Evolutionary conservation across 495 filamentous ascomycete genomes (phyloP).

Genomic region (Xylaria venustula): DNA sequence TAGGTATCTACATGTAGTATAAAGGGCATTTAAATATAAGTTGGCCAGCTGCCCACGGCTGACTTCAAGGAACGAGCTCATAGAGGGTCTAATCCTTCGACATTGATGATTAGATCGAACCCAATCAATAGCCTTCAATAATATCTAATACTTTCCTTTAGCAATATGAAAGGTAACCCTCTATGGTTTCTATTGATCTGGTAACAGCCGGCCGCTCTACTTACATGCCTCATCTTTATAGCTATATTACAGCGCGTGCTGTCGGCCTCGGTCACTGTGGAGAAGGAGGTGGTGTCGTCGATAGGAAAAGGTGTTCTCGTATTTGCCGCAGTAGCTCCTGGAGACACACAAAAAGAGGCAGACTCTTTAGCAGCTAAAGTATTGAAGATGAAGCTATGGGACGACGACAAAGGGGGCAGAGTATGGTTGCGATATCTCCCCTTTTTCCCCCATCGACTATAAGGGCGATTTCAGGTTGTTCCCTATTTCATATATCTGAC

Average conservation of each 20-base stretch:
- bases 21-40: too few relatives aligned
- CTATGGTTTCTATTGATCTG: too few relatives aligned
- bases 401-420: conserved; percentile 66
- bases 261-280: conserved; percentile 98
- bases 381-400: conserved; percentile 86
- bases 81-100: too few relatives aligned
- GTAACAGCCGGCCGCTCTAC: conserved; percentile 6
- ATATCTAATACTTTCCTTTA: too few relatives aligned
- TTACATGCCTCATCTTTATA: conserved; percentile 34
- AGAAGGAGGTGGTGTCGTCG: conserved; percentile 80
- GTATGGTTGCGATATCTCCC: conserved; percentile 37
- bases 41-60: too few relatives aligned
- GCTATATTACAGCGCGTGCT: conserved; percentile 93
- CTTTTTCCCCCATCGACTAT: background rate
- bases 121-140: too few relatives aligned
- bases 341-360: conserved; percentile 86
- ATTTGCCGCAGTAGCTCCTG: conserved; percentile 84
- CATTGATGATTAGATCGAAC: too few relatives aligned
- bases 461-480: background rate
- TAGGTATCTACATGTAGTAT: conserved; percentile 6
- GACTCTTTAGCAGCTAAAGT: conserved; percentile 81
- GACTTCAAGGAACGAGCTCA: too few relatives aligned
- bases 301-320: conserved; percentile 91
- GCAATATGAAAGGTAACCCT: conserved; percentile 8
- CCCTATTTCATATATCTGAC: conserved; percentile 12